These are phyloP conservation scores for Daldinia grandis DNA, from an alignment of 495 filamentous ascomycete genomes.

Conservation along the genomic window DNA sequence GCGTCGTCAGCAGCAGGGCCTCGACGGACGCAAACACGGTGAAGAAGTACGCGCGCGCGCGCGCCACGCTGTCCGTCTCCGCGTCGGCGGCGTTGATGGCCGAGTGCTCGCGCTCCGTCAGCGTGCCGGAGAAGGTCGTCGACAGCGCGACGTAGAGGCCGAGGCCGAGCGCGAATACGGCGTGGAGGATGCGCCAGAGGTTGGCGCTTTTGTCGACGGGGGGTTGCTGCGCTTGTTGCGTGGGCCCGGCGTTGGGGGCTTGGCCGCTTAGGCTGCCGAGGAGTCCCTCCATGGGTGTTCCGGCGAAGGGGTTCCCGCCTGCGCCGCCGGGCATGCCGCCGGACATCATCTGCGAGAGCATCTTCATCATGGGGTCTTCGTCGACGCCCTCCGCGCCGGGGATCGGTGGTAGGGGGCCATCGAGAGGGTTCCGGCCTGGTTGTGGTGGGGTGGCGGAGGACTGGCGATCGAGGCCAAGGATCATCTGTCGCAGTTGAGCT, in stretches of 20 bases:
- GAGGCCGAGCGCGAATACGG: constrained; percentile 72
- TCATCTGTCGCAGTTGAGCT: constrained; percentile 56
- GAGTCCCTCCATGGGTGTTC: constrained; percentile 44
- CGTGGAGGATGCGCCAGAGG: constrained; percentile 81
- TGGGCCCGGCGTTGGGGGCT: constrained; percentile 40
- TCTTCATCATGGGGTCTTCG: constrained; percentile 50
- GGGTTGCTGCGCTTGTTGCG: constrained; percentile 44
- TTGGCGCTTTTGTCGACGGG: constrained; percentile 56
- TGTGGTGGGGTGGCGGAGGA: constrained; percentile 27
- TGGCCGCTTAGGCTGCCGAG: constrained; percentile 32
- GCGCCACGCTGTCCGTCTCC: constrained; percentile 39
- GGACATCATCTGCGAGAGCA: constrained; percentile 56
- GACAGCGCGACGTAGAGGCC: constrained; percentile 74
- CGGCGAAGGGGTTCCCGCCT: constrained; percentile 46
- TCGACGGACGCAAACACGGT: constrained; percentile 81
- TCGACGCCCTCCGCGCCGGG: constrained; percentile 41
- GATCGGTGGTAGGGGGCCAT: constrained; percentile 49
- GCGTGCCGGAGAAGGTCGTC: constrained; percentile 70
- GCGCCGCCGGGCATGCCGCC: constrained; percentile 50
- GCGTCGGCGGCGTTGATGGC: constrained; percentile 23
- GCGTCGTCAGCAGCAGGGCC: constrained; percentile 71
- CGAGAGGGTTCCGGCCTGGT: constrained; percentile 27
- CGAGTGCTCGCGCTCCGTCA: constrained; percentile 50
- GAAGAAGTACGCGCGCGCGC: constrained; percentile 62
- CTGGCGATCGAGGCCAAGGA: constrained; percentile 47